phyloP scores from a whole-genome alignment of 371 early-diverging fungal species.

The Batrachochytrium dendrobatidis region DNA sequence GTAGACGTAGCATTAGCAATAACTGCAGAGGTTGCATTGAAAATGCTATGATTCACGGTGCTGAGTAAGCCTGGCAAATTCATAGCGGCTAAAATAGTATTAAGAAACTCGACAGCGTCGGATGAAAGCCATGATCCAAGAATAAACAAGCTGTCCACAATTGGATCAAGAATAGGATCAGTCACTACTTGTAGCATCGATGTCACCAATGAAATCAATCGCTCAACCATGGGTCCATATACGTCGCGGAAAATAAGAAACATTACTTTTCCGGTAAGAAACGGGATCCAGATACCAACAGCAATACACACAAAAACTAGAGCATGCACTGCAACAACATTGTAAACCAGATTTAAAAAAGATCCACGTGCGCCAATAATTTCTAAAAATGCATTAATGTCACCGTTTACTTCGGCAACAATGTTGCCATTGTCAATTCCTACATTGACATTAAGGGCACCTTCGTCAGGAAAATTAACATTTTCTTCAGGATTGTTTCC shows the following conservation, averaged over 20 bases:
- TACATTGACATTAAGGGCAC: neutral
- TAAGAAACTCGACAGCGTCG: too few relatives aligned
- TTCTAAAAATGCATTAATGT: conserved; percentile 74
- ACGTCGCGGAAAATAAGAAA: conserved; percentile 25
- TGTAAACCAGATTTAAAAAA: conserved; percentile 63
- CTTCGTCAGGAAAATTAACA: neutral
- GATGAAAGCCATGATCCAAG: conserved; percentile 4
- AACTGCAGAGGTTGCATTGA: neutral
- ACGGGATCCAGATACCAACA: conserved; percentile 68
- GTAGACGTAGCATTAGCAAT: neutral
- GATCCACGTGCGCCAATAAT: conserved; percentile 86
- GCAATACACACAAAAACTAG: conserved; percentile 64
- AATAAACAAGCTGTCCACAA: conserved; percentile 25
- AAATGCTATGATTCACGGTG: neutral
- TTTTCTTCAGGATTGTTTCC: too few relatives aligned
- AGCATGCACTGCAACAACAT: conserved; percentile 66
- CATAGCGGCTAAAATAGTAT: too few relatives aligned
- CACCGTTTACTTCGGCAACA: conserved; percentile 34
- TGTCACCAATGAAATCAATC: conserved; percentile 2
- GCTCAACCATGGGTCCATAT: conserved; percentile 21
- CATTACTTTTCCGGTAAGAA: conserved; percentile 50
- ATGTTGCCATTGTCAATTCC: conserved; percentile 1
- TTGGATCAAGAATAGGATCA: conserved; percentile 37
- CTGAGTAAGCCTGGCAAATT: neutral
- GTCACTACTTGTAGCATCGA: conserved; percentile 19